Percentiles rank a stretch among this genome's conserved stretches.
phyloP scores from a whole-genome alignment of 768 basidiomycete genomes.

The Macrolepiota fuliginosa region DNA sequence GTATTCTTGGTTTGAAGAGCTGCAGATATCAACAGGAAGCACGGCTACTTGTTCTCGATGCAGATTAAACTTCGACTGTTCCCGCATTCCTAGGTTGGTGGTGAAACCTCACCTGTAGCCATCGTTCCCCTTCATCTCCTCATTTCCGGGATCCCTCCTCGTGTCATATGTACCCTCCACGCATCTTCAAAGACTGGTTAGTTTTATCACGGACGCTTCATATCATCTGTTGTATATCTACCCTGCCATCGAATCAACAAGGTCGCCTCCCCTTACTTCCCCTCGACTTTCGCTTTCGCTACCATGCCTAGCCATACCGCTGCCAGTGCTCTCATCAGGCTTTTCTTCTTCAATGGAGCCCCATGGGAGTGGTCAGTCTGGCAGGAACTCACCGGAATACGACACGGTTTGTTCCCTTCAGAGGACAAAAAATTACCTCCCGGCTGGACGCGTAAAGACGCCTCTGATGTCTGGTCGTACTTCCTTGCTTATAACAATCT shows the following conservation, averaged over 20 bases:
- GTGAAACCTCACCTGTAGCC: too few species aligned
- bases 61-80: too few species aligned
- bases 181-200: too few species aligned
- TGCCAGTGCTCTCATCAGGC: neutral
- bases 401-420: constrained; percentile 16
- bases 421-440: constrained; percentile 12
- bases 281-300: neutral
- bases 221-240: neutral
- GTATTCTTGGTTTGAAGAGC: too few species aligned
- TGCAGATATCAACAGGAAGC: too few species aligned
- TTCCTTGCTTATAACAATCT: constrained; percentile 12
- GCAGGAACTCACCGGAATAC: constrained; percentile 17
- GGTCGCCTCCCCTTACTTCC: neutral
- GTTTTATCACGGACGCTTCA: neutral
- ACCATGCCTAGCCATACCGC: constrained; percentile 1
- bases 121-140: too few species aligned
- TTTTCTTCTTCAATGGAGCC: neutral
- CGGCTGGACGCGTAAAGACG: constrained; percentile 12
- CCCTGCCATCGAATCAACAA: neutral
- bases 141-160: too few species aligned
- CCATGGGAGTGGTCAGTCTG: constrained; percentile 16
- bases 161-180: too few species aligned
- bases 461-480: constrained; percentile 14
- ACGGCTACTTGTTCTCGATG: too few species aligned
- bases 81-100: too few species aligned